Base-by-base conservation (phyloP, 352 stramenopile genomes). In the Aphanomyces euteiches region DNA sequence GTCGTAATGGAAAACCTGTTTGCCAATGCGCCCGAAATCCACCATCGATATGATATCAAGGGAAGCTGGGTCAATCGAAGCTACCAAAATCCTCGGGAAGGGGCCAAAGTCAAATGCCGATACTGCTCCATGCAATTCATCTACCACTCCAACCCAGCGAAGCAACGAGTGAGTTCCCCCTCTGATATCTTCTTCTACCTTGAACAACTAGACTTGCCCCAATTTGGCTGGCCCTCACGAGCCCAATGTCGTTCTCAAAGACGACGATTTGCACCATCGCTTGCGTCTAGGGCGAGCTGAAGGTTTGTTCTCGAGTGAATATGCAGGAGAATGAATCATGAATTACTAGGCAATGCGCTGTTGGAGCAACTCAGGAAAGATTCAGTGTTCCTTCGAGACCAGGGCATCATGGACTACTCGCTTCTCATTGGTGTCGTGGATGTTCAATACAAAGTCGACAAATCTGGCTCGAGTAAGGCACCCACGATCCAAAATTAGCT, bases 1-100 rank as follows among this genome's bases (percentile, higher is more conserved):
- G 83, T 97, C 61, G 89, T 97, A 39, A 97, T 97, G 90, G 88
- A 93, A 63, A 97, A 97, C 58, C 77, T 97, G 15, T 96, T 97
- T 72, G 82, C 88, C 58, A 53, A 84, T 77, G 1, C 77, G 85
- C 58, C 68, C 41, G 76, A 84, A 54, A 92, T 97, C 47, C 88
- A 97, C 73, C 83, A 95, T 60, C 78, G 81, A 15, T 97, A 90
- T 64, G 90, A 97, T 56, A 92, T 97, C 74, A 97, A 97, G 66
- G 90, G 90, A 2, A 93, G 84, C n/a, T 97, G 89, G 88, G 82
- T 97, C 3, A 93, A 93, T 45, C 85, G 87, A 34, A 93, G 84
- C 66, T 92, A 92, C 75, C 88, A 89, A 60, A 84, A 82, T 0
- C 87, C 87, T 15, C 79, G 85, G 57, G 75, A 78, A 8, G 89